Base-by-base conservation (phyloP, 1,284 basidiomycete species). In the Trametes polyzona region DNA sequence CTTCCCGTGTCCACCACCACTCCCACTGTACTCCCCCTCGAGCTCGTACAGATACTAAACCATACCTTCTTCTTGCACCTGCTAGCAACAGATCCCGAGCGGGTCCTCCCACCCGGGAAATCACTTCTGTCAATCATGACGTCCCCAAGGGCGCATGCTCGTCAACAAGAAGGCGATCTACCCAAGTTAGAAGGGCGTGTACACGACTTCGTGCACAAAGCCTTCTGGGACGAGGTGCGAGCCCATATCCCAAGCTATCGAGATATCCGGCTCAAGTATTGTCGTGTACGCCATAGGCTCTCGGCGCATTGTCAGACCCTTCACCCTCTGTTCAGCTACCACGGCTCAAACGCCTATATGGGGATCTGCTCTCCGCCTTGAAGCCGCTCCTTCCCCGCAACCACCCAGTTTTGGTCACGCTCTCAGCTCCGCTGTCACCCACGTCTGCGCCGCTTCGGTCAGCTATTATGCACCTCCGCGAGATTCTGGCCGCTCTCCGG, bases 181-280 rank as follows among this genome's bases (percentile, higher is more conserved):
- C 67, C 74, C 6, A 69, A 68, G 12, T 61, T 88, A 3, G 75
- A 80, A 21, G 73, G 77, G 32, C 78, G 76, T 57, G 83, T 91
- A 6, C 79, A 80, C 57, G 75, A 80, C 52, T 74, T 81, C 5
- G 79, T 82, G 14, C 83, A 86, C 66, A 74, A 72, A 42, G 87
- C 84, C 6, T 91, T 90, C 66, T 91, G 88, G 88, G 83, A 85
- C 39, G 81, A 88, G 77, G 88, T 88, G 65, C 59, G 73, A 33
- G 5, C 19, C n/a, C n/a, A 43, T 17, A 24, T 3, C 9, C 6
- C 29, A 6, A 21, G 17, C 29, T 12, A 10, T 21, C 17, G 7
- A 12, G 4, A 9, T 11, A 14, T 14, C 8, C 2, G 16, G 10
- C 9, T 41, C 9, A 10, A 27, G n/a, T 11, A 16, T 12, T 9